Evolutionary conservation across 805 yeast genomes (phyloP).

Genomic region (Lipomyces kockii): DNA sequence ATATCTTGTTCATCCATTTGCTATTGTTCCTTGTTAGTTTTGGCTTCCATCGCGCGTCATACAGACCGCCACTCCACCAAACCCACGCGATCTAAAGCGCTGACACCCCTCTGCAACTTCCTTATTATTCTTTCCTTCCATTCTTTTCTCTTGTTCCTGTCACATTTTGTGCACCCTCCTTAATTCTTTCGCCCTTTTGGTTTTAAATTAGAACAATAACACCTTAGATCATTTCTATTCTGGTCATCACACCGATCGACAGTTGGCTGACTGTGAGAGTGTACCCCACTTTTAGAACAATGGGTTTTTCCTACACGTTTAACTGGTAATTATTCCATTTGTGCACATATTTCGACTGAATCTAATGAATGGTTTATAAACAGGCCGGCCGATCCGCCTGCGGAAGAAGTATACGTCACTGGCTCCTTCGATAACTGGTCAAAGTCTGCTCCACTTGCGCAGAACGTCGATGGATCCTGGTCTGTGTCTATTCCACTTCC

Average conservation of each 20-base stretch:
- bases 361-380: neutral
- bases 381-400: slow-evolving; percentile 54
- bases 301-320: slow-evolving; percentile 29
- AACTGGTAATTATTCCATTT: slow-evolving; percentile 19
- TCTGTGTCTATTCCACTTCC: slow-evolving; percentile 61
- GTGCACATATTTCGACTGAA: neutral
- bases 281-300: neutral
- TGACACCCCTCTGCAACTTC: neutral
- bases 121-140: neutral
- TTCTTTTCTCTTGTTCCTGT: neutral
- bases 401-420: slow-evolving; percentile 63
- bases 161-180: neutral
- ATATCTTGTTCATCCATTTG: too few relatives aligned
- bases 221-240: neutral
- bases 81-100: neutral
- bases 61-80: neutral
- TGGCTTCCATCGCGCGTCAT: neutral
- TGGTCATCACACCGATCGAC: neutral
- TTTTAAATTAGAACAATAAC: neutral
- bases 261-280: neutral
- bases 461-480: slow-evolving; percentile 64
- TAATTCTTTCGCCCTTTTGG: neutral
- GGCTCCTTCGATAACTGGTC: slow-evolving; percentile 76
- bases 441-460: slow-evolving; percentile 62
- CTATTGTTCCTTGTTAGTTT: too few relatives aligned